phyloP scores from a whole-genome alignment of 2,329 filamentous ascomycete genomes.

The Aspergillus sp. region DNA sequence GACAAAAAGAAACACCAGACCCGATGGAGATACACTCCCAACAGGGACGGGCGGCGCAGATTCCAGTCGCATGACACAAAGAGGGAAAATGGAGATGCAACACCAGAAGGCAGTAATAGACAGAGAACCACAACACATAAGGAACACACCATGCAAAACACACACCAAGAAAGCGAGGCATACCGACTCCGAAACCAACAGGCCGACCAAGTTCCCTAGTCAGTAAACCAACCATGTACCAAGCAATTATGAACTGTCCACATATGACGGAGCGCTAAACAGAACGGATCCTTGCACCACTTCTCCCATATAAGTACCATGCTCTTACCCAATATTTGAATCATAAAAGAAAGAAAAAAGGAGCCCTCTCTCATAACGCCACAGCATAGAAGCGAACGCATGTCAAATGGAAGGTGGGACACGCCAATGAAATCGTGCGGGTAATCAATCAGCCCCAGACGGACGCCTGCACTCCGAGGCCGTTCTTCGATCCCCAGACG shows the following conservation, averaged over 20 bases:
- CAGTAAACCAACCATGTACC: conserved; percentile 30
- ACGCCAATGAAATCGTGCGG: not conserved
- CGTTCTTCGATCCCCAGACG: conserved; percentile 81
- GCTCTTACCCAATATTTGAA: conserved; percentile 25
- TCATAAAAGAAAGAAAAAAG: conserved; percentile 16
- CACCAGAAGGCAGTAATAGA: conserved; percentile 4
- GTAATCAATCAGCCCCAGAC: conserved; percentile 75
- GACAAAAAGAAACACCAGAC: conserved; percentile 19
- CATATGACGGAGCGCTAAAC: conserved; percentile 22
- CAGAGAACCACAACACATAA: conserved; percentile 8
- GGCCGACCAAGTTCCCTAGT: conserved; percentile 27
- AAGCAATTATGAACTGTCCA: conserved; percentile 22
- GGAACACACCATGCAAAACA: conserved; percentile 17
- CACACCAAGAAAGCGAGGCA: conserved; percentile 18
- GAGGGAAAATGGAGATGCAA: conserved; percentile 6
- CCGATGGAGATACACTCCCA: conserved; percentile 5
- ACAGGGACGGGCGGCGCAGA: conserved; percentile 9
- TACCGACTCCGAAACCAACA: conserved; percentile 33
- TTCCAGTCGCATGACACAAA: conserved; percentile 1
- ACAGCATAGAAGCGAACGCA: conserved; percentile 19
- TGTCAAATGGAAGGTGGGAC: conserved; percentile 13
- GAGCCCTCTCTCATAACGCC: conserved; percentile 29
- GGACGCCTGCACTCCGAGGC: conserved; percentile 82
- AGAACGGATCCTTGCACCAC: conserved; percentile 21
- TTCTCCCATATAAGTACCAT: conserved; percentile 33